Evolutionary conservation across 2,329 filamentous ascomycete genomes (phyloP).

Genomic region (Fusarium avenaceum): DNA sequence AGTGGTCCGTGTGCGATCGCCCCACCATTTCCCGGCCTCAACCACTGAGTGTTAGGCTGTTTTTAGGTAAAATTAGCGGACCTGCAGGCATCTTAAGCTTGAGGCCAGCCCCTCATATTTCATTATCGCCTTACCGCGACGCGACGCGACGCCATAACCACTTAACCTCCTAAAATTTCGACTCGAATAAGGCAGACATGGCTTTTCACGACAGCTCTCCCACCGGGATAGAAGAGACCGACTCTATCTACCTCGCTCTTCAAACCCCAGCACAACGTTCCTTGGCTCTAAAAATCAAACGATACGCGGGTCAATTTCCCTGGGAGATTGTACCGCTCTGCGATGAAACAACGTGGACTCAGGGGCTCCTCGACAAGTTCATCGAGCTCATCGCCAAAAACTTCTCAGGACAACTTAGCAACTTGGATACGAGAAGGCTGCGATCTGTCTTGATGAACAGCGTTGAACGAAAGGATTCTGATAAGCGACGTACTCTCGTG

Average conservation of each 20-base stretch:
- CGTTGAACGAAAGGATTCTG: not conserved
- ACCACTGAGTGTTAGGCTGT: too few species aligned
- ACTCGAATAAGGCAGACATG: not conserved
- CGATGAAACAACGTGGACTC: not conserved
- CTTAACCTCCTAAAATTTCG: not conserved
- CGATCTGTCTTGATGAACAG: not conserved
- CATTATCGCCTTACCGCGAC: not conserved
- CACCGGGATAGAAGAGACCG: not conserved
- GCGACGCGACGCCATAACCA: not conserved
- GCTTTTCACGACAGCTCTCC: not conserved
- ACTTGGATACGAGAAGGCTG: not conserved
- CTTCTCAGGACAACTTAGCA: not conserved
- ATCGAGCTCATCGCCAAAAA: not conserved
- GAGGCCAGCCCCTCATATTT: not conserved
- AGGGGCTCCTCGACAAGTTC: not conserved
- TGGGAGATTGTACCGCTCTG: not conserved
- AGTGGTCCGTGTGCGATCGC: not conserved
- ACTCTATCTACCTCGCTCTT: not conserved
- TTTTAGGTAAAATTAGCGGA: too few species aligned
- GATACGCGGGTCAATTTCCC: not conserved
- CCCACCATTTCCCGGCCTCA: not conserved
- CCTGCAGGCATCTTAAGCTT: too few species aligned
- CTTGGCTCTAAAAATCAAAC: not conserved
- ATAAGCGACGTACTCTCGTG: not conserved
- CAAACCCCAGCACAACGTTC: not conserved